Evolutionary conservation across 768 basidiomycete species (phyloP), one percentile per base, ranked within the genome.

Genomic region (Ramaria sp.): DNA sequence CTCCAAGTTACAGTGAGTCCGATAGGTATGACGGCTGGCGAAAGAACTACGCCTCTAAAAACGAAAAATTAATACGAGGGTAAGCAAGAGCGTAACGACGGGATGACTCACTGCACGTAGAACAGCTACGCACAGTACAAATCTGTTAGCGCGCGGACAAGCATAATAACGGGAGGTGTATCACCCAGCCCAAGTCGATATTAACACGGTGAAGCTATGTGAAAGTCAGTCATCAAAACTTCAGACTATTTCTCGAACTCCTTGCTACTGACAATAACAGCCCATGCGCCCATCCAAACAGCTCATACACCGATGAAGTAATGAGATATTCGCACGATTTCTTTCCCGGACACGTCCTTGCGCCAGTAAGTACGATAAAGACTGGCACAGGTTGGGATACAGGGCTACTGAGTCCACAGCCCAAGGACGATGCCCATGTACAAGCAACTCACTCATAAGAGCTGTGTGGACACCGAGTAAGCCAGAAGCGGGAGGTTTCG

Each of bases 11-110:
- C 70, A 0, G 72, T 75, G 36, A 76, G 63, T 2, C 63, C 71
- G 48, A 78, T 74, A 1, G 76, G 75, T 48, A 76, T 71, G n/a
- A 77, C 76, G 0, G 74, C 74, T 9, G 74, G 74, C 55, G 73
- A 72, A 16, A 77, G 70, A 15, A 75, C 63, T 5, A 73, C 73
- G 20, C 73, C 76, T 65, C 76, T 76, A 52, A 3, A 48, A 16
- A 10, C n/a, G n/a, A 18, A 30, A 39, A 32, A n/a, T 13, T n/a
- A n/a, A 41, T 22, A n/a, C 7, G 13, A 41, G 18, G 18, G 20
- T 8, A n/a, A 3, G 15, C 13, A 1, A 39, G 3, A 30, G 34
- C 27, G 13, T 13, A 15, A 50, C 24, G 24, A 3, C 22, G 24
- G 9, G 25, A 30, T 45, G 25, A 61, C 71, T 57, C 48, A 75